Conservation (phyloP, 2,329 filamentous ascomycete genomes). For the Xylariaceae sp. region DNA sequence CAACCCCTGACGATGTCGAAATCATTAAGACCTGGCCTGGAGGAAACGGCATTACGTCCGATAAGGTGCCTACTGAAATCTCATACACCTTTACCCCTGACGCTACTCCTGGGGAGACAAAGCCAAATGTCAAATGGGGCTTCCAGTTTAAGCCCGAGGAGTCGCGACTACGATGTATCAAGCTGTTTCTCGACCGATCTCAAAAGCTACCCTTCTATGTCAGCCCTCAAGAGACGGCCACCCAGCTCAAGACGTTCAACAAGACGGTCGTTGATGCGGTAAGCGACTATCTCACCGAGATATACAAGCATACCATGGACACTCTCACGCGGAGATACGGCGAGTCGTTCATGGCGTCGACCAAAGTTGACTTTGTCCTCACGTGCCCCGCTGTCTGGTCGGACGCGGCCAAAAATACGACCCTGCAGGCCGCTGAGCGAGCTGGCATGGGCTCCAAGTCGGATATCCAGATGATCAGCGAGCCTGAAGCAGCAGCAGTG, state of each 20-base stretch:
- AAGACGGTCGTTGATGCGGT: constrained; percentile 82
- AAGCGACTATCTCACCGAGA: constrained; percentile 78
- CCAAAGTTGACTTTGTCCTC: constrained; percentile 78
- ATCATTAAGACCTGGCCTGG: constrained; percentile 88
- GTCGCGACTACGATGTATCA: constrained; percentile 79
- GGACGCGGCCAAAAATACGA: constrained; percentile 85
- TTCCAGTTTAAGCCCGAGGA: constrained; percentile 84
- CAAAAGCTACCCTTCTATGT: constrained; percentile 85
- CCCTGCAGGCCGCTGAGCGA: constrained; percentile 76
- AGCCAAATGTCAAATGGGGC: constrained; percentile 73
- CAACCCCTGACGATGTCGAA: constrained; percentile 79
- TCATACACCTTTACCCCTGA: constrained; percentile 60
- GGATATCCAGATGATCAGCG: constrained; percentile 79
- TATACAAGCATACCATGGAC: constrained; percentile 80
- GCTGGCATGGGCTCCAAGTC: constrained; percentile 77
- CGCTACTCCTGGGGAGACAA: constrained; percentile 48
- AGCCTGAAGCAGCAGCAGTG: constrained; percentile 80
- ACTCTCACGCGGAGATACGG: constrained; percentile 77
- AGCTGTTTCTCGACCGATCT: constrained; percentile 80
- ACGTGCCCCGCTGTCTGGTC: constrained; percentile 87
- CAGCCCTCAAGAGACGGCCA: constrained; percentile 76
- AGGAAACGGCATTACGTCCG: constrained; percentile 84
- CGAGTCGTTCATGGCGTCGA: constrained; percentile 78
- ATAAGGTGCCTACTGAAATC: constrained; percentile 85
- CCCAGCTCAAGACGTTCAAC: constrained; percentile 74